A percentile compares a stretch with the other conserved stretches of the same genome.
phyloP scores from a whole-genome alignment of 495 filamentous ascomycete species.

The Penicillium verhagenii region DNA sequence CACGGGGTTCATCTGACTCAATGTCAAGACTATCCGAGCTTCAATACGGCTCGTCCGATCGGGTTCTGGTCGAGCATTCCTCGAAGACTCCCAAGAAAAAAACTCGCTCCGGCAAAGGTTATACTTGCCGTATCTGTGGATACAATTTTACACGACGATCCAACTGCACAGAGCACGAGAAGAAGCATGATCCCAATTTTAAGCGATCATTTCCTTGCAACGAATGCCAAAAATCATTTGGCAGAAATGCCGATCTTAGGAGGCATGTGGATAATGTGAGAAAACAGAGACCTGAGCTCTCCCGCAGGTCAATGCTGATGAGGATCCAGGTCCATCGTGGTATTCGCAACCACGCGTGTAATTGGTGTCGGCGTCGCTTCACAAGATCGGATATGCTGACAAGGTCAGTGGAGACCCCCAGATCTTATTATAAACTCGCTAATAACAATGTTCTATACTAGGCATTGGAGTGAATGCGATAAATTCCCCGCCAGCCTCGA shows the following conservation, averaged over 20 bases:
- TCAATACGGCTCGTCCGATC: too few relatives aligned
- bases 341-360: slow-evolving; percentile 13
- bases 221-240: slow-evolving; percentile 47
- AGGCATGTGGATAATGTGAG: slow-evolving; percentile 79
- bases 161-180: slow-evolving; percentile 89
- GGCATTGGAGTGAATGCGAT: slow-evolving; percentile 3
- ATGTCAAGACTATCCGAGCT: background rate
- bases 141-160: slow-evolving; percentile 82
- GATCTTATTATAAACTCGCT: background rate
- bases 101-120: slow-evolving; percentile 43
- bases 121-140: slow-evolving; percentile 72
- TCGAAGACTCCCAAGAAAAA: background rate
- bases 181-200: slow-evolving; percentile 78
- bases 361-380: slow-evolving; percentile 13
- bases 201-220: slow-evolving; percentile 70
- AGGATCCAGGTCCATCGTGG: slow-evolving; percentile 14
- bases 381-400: slow-evolving; percentile 9
- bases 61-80: background rate
- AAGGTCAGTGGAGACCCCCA: slow-evolving; percentile 1
- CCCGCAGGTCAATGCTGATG: background rate
- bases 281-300: slow-evolving; percentile 1
- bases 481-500: too few relatives aligned
- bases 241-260: slow-evolving; percentile 76
- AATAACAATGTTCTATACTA: slow-evolving; percentile 1
- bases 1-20: background rate